Percentiles rank a stretch among this genome's conserved stretches.
Conservation (phyloP, 73 alveolate genomes). For the Paramecium caudatum region DNA sequence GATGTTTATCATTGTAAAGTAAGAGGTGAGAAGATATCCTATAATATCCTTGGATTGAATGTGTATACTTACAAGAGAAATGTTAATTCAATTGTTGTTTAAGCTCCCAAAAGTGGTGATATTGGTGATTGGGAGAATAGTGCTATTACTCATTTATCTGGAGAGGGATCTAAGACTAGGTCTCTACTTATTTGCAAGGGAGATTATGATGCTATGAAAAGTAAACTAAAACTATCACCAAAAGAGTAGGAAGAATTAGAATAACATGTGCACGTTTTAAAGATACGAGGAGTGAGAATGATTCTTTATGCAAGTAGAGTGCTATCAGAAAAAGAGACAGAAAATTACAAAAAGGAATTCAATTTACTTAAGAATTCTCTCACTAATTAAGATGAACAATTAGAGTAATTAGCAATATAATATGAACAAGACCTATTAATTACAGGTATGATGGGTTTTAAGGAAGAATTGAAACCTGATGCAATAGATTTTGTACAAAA, state of each 20-base stretch:
- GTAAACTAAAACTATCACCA: not conserved
- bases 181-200: slow-evolving; percentile 58
- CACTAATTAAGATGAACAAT: not conserved
- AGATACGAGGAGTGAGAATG: slow-evolving; percentile 70
- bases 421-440: not conserved
- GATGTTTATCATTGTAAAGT: slow-evolving; percentile 59
- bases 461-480: slow-evolving; percentile 69
- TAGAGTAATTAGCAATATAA: not conserved
- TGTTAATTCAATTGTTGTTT: slow-evolving; percentile 53
- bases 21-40: not conserved
- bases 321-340: slow-evolving; percentile 1
- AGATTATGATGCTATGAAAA: slow-evolving; percentile 55
- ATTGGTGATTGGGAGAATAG: not conserved
- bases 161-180: slow-evolving; percentile 43
- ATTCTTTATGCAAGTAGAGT: slow-evolving; percentile 69
- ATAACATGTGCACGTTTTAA: not conserved
- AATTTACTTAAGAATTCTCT: not conserved
- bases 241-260: slow-evolving; percentile 67
- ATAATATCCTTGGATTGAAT: slow-evolving; percentile 55
- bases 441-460: slow-evolving; percentile 58
- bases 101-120: slow-evolving; percentile 40
- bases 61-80: slow-evolving; percentile 16
- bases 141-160: slow-evolving; percentile 14
- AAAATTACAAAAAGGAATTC: not conserved
- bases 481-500: slow-evolving; percentile 41